A percentile compares a stretch with the other conserved stretches of the same genome.
Conservation (phyloP, 2,329 filamentous ascomycete species). For the Simplicillium aogashimaense region DNA sequence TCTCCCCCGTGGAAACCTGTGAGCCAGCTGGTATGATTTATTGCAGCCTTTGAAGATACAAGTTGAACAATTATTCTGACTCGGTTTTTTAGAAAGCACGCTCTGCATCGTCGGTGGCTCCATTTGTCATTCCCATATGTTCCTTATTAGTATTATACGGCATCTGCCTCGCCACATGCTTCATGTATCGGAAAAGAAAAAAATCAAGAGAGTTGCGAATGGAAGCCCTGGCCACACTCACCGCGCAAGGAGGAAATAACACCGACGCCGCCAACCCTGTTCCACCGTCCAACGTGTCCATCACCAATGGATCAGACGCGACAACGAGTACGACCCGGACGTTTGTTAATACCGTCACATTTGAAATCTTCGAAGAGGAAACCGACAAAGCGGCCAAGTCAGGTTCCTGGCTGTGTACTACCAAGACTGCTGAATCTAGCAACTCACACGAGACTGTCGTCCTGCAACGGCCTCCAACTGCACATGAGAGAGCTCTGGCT, state of each 20-base stretch:
- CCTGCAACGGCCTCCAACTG: slow-evolving; percentile 3
- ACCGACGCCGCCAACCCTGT: slow-evolving; percentile 6
- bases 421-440: neutral
- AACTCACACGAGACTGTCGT: slow-evolving; percentile 5
- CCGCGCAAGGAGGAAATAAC: neutral
- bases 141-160: slow-evolving; percentile 19
- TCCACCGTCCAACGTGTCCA: slow-evolving; percentile 1
- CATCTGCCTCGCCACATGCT: slow-evolving; percentile 15
- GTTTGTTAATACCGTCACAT: neutral
- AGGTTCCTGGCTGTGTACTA: neutral
- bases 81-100: slow-evolving; percentile 9
- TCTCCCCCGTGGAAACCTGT: slow-evolving; percentile 21
- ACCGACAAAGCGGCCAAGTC: neutral
- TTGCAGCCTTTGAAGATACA: neutral
- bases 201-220: slow-evolving; percentile 10
- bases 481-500: slow-evolving; percentile 3
- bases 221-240: slow-evolving; percentile 4
- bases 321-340: neutral
- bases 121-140: slow-evolving; percentile 18
- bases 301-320: neutral
- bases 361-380: neutral
- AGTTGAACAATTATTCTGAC: neutral
- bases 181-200: slow-evolving; percentile 16
- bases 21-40: slow-evolving; percentile 10
- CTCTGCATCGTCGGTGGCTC: slow-evolving; percentile 15